phyloP scores from a whole-genome alignment of 2,329 filamentous ascomycete species.

The Nemania bipapillata region DNA sequence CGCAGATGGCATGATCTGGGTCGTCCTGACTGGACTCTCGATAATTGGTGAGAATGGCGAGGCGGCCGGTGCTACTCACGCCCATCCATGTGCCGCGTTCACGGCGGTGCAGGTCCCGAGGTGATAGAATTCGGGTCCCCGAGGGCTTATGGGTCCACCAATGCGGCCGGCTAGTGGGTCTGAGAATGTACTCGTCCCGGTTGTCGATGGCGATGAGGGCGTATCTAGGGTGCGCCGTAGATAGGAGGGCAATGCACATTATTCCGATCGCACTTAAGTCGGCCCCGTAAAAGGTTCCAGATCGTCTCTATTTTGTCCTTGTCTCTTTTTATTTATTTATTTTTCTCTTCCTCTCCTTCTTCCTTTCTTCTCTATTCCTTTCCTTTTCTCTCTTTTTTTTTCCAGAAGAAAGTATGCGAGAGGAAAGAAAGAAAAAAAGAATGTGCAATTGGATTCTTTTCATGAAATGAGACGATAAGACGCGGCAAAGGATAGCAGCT shows the following conservation, averaged over 20 bases:
- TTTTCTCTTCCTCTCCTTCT: background rate
- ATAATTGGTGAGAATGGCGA: constrained; percentile 75
- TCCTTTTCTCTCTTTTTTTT: background rate
- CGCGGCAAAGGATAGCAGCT: constrained; percentile 14
- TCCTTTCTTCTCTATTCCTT: background rate
- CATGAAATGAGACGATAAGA: constrained; percentile 14
- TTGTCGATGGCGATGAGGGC: constrained; percentile 81
- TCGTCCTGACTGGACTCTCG: constrained; percentile 65
- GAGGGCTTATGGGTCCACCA: constrained; percentile 67
- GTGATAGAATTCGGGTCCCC: constrained; percentile 64
- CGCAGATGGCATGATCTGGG: constrained; percentile 63
- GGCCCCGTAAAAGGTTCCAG: background rate
- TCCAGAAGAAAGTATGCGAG: background rate
- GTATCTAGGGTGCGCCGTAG: constrained; percentile 79
- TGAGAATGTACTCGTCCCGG: constrained; percentile 76
- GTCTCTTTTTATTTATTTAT: background rate
- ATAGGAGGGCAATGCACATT: constrained; percentile 83
- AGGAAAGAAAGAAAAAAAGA: background rate
- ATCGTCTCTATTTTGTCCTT: background rate
- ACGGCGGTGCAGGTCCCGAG: constrained; percentile 69
- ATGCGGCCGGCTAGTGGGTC: constrained; percentile 71
- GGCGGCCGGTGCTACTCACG: constrained; percentile 67
- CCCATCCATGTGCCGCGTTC: constrained; percentile 75
- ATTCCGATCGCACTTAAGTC: constrained; percentile 30
- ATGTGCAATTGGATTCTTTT: background rate